Evolutionary conservation across 345 rosid species (phyloP).

Genomic region (Odontarrhena argentea): DNA sequence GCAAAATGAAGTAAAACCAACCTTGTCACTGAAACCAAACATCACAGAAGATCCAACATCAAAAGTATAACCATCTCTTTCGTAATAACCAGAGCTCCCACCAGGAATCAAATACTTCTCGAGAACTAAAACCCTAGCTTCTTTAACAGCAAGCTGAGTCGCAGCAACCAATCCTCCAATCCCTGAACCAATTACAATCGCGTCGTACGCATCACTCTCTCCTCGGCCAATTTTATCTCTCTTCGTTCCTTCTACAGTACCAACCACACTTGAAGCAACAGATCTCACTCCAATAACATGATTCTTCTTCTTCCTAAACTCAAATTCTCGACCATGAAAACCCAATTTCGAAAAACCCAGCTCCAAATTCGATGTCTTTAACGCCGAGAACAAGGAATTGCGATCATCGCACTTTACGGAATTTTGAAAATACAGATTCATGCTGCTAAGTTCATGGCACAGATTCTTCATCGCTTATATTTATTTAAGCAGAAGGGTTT

Average conservation of each 20-base stretch:
- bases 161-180: conserved; percentile 93
- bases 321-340: conserved; percentile 14
- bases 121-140: conserved; percentile 79
- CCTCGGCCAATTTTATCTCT: conserved; percentile 34
- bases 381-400: conserved; percentile 23
- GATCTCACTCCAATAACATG: background rate
- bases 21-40: conserved; percentile 96
- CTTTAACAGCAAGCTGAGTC: conserved; percentile 85
- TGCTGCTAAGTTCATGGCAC: conserved; percentile 25
- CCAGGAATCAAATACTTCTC: conserved; percentile 98
- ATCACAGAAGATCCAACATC: conserved; percentile 98
- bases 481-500: conserved; percentile 3
- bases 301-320: conserved; percentile 24
- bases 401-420: conserved; percentile 1
- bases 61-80: conserved; percentile 85
- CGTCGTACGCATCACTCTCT: conserved; percentile 56
- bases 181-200: conserved; percentile 89
- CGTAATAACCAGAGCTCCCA: conserved; percentile 90
- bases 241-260: conserved; percentile 39
- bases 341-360: conserved; percentile 7
- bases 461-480: background rate
- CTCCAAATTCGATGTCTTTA: conserved; percentile 17
- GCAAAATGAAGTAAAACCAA: conserved; percentile 39
- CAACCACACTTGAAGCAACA: conserved; percentile 34
- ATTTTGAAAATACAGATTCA: conserved; percentile 33